These are phyloP conservation scores for Sporothrix dimorphospora DNA, from an alignment of 2,329 filamentous ascomycete genomes.

Conservation along the genomic window DNA sequence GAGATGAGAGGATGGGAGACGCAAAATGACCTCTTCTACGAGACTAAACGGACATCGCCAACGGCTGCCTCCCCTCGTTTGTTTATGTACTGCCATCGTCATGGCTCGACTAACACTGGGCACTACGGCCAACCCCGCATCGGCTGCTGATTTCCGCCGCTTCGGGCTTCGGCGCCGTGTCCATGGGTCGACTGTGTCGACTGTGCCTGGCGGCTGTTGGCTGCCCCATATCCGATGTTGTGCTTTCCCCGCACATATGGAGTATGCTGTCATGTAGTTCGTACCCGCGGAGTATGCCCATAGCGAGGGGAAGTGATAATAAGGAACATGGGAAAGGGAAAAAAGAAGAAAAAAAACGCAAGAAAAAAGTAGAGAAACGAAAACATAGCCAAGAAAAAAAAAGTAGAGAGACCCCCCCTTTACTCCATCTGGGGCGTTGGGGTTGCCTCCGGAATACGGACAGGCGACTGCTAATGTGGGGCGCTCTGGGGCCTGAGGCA, in stretches of 20 bases:
- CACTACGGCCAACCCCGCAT: neutral
- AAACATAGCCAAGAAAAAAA: neutral
- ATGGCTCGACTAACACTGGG: constrained; percentile 10
- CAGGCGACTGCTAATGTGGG: neutral
- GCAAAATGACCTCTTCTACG: neutral
- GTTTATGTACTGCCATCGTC: constrained; percentile 23
- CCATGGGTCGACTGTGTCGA: neutral
- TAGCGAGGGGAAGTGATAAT: neutral
- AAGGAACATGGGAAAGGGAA: neutral
- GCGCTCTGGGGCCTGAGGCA: neutral
- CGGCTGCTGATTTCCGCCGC: constrained; percentile 17
- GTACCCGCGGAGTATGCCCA: neutral
- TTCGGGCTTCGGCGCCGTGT: constrained; percentile 17
- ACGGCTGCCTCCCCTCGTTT: neutral
- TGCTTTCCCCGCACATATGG: constrained; percentile 1
- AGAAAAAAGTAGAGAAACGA: neutral
- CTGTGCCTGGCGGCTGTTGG: neutral
- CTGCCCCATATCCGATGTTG: neutral
- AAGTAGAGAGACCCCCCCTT: neutral
- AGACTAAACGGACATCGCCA: no score
- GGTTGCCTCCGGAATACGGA: neutral
- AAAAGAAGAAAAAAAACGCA: neutral
- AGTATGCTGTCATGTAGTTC: neutral
- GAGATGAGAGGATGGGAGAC: neutral
- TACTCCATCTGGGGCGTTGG: neutral